Evolutionary conservation across 345 rosid genomes (phyloP), one percentile per base, ranked within the genome.

Genomic region (Ceriops decandra): DNA sequence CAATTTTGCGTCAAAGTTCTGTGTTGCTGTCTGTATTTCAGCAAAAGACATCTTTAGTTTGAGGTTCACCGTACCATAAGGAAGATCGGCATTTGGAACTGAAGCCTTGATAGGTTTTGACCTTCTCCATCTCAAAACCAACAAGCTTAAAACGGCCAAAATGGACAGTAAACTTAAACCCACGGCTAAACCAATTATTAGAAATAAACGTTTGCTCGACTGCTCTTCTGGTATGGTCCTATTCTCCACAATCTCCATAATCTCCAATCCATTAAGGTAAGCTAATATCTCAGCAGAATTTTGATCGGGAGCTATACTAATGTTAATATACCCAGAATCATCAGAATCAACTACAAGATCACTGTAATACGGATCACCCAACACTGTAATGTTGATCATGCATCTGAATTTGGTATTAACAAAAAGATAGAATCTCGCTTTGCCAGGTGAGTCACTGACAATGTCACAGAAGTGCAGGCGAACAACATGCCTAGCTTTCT

Each of bases 11-110:
- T 60, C 51, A 28, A 69, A 69, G 51, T 60, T 60, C 1, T 51
- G 22, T 4, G 66, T 69, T 5, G 60, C 72, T 22, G 60, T 60
- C 32, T 60, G 51, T 30, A 69, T 69, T 49, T 69, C 72, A 21
- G 72, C 57, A 6, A 69, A 60, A 31, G 72, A 38, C 72, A 69
- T 69, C 72, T 51, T 69, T 4, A 69, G 52, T 52, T 69, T 61
- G 58, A 69, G 72, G 35, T 69, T 69, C 58, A 61, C 53, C 32
- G 49, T 62, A 8, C 28, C 52, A 31, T 60, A 8, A 15, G 59
- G 32, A 61, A 1, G 59, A 0, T 56, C 6, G 11, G 4, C 30
- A n/a, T 56, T 8, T 21, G 16, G 13, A 56, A 31, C n/a, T 10
- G 35, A 22, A 49, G 31, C 7, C 24, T 61, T 52, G 2, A 13